Evolutionary conservation across 2,329 filamentous ascomycete species (phyloP).

Genomic region (Aspergillus sp.): DNA sequence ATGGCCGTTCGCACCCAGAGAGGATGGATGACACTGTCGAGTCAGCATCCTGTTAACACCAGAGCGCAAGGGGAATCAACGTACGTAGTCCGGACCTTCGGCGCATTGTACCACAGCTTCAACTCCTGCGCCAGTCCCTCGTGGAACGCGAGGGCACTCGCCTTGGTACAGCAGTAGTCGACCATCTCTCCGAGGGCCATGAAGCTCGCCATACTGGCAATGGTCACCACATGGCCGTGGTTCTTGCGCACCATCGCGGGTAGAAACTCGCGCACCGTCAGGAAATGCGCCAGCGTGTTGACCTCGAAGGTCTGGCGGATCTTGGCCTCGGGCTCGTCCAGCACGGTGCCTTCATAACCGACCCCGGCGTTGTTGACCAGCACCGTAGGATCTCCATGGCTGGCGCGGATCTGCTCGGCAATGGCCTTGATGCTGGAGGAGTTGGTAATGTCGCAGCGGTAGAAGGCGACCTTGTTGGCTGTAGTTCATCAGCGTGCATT

Average conservation of each 20-base stretch:
- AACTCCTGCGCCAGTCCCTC: conserved; percentile 40
- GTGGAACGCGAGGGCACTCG: conserved; percentile 46
- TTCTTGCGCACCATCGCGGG: conserved; percentile 44
- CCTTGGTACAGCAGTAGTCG: conserved; percentile 48
- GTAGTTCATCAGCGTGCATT: background rate
- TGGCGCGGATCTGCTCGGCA: conserved; percentile 31
- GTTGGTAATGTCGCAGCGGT: conserved; percentile 31
- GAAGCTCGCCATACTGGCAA: conserved; percentile 48
- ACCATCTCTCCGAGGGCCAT: conserved; percentile 41
- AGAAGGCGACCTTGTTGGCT: conserved; percentile 29
- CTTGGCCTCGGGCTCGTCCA: conserved; percentile 37
- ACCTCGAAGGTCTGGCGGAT: conserved; percentile 45
- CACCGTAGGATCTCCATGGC: conserved; percentile 39
- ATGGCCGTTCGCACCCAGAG: conserved; percentile 45
- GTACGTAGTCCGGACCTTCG: conserved; percentile 32
- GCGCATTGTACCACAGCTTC: conserved; percentile 27
- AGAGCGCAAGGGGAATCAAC: conserved; percentile 2
- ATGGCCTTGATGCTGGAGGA: conserved; percentile 23
- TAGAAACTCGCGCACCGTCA: conserved; percentile 45
- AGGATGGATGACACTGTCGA: conserved; percentile 23
- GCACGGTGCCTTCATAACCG: conserved; percentile 39
- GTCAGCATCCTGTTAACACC: background rate
- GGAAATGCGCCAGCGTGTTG: conserved; percentile 46
- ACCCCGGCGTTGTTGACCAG: conserved; percentile 47
- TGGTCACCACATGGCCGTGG: conserved; percentile 50